These are phyloP conservation scores for Fusarium penzigii DNA, from an alignment of 2,329 filamentous ascomycete genomes.

Conservation along the genomic window DNA sequence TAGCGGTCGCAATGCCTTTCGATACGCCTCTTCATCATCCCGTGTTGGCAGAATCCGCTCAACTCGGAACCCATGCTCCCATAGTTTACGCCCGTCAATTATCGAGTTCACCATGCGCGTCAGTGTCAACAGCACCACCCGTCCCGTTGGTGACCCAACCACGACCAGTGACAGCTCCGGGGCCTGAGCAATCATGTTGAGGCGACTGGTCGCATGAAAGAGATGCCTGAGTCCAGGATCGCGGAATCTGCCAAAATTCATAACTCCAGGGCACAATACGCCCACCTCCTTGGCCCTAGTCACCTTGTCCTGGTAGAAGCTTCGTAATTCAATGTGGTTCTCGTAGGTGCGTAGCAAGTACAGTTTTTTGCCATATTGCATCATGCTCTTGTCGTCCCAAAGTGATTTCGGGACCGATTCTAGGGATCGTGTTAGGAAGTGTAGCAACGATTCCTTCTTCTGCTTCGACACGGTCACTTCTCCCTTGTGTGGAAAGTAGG, in stretches of 20 bases:
- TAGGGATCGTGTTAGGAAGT: slow-evolving; percentile 20
- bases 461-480: slow-evolving; percentile 16
- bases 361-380: slow-evolving; percentile 12
- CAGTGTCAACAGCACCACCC: slow-evolving; percentile 64
- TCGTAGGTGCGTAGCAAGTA: slow-evolving; percentile 51
- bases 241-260: slow-evolving; percentile 29
- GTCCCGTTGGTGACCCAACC: slow-evolving; percentile 65
- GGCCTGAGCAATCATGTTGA: slow-evolving; percentile 65
- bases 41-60: slow-evolving; percentile 53
- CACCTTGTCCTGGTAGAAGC: slow-evolving; percentile 27
- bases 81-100: slow-evolving; percentile 22
- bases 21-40: slow-evolving; percentile 45
- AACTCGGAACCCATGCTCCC: slow-evolving; percentile 50
- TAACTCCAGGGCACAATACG: slow-evolving; percentile 33
- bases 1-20: slow-evolving; percentile 53
- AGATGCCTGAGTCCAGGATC: slow-evolving; percentile 21
- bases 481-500: slow-evolving; percentile 38
- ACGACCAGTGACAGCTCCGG: slow-evolving; percentile 71
- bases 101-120: slow-evolving; percentile 33
- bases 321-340: slow-evolving; percentile 50
- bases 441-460: slow-evolving; percentile 11
- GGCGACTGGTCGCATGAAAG: slow-evolving; percentile 37
- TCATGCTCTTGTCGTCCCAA: slow-evolving; percentile 3
- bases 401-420: slow-evolving; percentile 11
- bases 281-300: slow-evolving; percentile 29